Conservation (phyloP, 306 rosid genomes). For the Senna siamea region DNA sequence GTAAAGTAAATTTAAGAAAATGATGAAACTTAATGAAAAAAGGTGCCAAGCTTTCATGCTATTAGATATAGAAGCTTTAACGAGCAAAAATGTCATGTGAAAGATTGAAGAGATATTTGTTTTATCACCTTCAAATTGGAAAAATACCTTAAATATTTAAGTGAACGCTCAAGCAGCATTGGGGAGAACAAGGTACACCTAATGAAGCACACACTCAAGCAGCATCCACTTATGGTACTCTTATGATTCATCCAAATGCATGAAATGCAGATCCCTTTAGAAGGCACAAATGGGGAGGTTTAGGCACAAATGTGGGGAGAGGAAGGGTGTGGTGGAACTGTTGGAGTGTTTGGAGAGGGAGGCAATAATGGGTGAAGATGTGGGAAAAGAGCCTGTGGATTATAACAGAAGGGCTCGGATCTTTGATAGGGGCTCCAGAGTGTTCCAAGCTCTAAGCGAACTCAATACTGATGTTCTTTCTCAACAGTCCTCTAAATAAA, state of each 20-base stretch:
- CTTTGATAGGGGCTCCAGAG: slow-evolving; percentile 62
- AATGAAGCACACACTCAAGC: slow-evolving; percentile 26
- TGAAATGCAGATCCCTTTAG: not conserved
- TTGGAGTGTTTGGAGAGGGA: slow-evolving; percentile 79
- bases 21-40: too few species aligned
- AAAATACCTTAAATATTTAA: too few species aligned
- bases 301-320: slow-evolving; percentile 59
- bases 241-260: slow-evolving; percentile 1
- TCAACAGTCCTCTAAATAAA: not conserved
- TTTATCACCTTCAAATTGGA: too few species aligned
- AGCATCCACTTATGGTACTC: slow-evolving; percentile 30
- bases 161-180: slow-evolving; percentile 3
- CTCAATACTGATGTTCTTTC: slow-evolving; percentile 13
- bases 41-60: too few species aligned
- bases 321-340: slow-evolving; percentile 56
- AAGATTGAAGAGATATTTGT: too few species aligned
- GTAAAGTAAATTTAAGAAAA: too few species aligned
- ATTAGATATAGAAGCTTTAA: too few species aligned
- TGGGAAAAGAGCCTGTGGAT: slow-evolving; percentile 72
- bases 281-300: slow-evolving; percentile 38
- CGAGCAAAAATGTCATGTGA: too few species aligned
- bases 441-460: slow-evolving; percentile 77
- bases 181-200: too few species aligned
- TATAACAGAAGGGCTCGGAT: slow-evolving; percentile 79
- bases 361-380: slow-evolving; percentile 90